These are phyloP conservation scores for Takashimella tepidaria DNA, from an alignment of 1,284 basidiomycete genomes.

Conservation along the genomic window DNA sequence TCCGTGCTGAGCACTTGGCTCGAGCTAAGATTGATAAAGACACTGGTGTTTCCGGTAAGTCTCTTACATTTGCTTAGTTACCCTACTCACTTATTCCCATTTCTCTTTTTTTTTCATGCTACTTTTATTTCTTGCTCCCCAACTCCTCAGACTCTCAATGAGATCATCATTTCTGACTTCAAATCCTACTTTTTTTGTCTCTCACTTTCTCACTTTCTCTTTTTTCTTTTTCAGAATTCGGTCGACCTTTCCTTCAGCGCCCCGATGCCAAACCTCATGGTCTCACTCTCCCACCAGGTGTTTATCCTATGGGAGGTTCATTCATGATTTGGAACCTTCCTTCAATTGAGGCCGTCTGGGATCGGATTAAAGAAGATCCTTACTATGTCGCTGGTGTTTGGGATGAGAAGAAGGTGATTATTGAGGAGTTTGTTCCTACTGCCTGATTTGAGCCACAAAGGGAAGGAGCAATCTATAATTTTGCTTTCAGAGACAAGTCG, in stretches of 20 bases:
- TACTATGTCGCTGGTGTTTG: conserved; percentile 28
- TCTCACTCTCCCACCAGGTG: conserved; percentile 5
- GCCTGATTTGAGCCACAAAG: too few relatives aligned
- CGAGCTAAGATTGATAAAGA: conserved; percentile 20
- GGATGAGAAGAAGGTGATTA: conserved; percentile 23
- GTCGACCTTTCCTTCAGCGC: conserved; percentile 13
- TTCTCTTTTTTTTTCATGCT: background rate
- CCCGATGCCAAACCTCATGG: conserved; percentile 10
- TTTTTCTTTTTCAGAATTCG: conserved; percentile 1
- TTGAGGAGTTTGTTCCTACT: conserved; percentile 18
- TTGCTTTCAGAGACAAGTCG: too few relatives aligned
- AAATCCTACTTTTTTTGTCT: background rate
- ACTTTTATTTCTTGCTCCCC: background rate
- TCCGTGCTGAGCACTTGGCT: conserved; percentile 26
- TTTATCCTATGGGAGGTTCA: conserved; percentile 13
- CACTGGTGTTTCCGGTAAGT: conserved; percentile 25
- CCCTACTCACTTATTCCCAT: too few relatives aligned
- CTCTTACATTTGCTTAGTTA: too few relatives aligned
- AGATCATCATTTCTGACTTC: background rate
- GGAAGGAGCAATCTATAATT: too few relatives aligned
- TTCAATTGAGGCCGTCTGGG: conserved; percentile 19
- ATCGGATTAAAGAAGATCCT: conserved; percentile 20
- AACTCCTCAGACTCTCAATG: background rate
- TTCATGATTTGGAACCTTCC: conserved; percentile 21
- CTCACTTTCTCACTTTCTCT: background rate